Evolutionary conservation across 2,329 filamentous ascomycete species (phyloP).

Genomic region (Tolypocladium capitatum): DNA sequence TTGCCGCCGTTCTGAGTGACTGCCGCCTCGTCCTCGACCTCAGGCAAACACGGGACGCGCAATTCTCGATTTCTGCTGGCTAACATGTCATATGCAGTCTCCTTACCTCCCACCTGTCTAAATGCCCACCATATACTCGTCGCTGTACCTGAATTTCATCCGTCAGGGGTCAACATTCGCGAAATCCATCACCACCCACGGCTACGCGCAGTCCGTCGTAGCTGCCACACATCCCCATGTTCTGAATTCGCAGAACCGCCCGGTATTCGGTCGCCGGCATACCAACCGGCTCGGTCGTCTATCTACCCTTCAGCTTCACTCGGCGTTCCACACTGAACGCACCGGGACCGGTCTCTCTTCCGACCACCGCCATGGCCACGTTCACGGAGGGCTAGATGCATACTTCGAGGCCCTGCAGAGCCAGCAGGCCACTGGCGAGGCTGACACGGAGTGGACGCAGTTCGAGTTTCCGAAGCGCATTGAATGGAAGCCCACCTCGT

Average conservation of each 20-base stretch:
- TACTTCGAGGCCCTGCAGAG: constrained; percentile 88
- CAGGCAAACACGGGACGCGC: neutral
- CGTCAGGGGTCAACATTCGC: constrained; percentile 76
- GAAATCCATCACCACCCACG: constrained; percentile 93
- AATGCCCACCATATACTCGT: constrained; percentile 71
- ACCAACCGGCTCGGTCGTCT: constrained; percentile 41
- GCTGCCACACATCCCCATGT: constrained; percentile 74
- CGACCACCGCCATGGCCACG: constrained; percentile 41
- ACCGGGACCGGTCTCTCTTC: constrained; percentile 31
- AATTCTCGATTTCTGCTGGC: neutral
- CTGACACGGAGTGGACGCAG: constrained; percentile 78
- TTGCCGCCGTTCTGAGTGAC: neutral
- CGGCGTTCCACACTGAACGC: constrained; percentile 57
- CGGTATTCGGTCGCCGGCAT: constrained; percentile 46
- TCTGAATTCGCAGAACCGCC: constrained; percentile 59
- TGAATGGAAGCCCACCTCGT: constrained; percentile 64
- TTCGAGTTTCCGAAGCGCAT: constrained; percentile 81
- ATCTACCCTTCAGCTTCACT: constrained; percentile 51
- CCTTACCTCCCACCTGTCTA: constrained; percentile 58
- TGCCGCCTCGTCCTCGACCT: neutral
- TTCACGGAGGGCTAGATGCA: constrained; percentile 63
- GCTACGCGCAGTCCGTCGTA: constrained; percentile 95
- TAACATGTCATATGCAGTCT: constrained; percentile 21
- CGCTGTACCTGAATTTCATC: constrained; percentile 69
- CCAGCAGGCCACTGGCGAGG: constrained; percentile 47